Evolutionary conservation across 2,329 filamentous ascomycete genomes (phyloP).

Genomic region (Aspergillus sp.): DNA sequence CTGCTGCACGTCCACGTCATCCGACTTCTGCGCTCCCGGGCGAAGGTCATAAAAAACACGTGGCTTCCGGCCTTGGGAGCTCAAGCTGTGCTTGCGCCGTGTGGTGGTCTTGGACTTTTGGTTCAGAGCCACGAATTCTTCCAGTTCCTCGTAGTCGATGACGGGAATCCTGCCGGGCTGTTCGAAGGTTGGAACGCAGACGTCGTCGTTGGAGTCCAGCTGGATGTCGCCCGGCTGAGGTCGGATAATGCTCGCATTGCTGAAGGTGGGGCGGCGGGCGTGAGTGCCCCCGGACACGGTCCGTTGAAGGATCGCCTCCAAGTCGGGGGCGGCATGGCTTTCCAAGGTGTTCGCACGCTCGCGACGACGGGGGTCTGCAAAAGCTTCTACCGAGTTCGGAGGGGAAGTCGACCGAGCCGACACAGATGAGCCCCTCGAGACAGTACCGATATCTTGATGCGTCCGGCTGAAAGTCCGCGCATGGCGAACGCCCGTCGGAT

Average conservation of each 20-base stretch:
- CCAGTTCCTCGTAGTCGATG: slow-evolving; percentile 87
- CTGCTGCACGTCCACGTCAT: slow-evolving; percentile 36
- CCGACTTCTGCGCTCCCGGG: slow-evolving; percentile 33
- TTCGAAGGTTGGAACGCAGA: slow-evolving; percentile 80
- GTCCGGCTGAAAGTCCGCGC: slow-evolving; percentile 34
- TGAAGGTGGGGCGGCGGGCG: slow-evolving; percentile 59
- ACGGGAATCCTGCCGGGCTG: slow-evolving; percentile 78
- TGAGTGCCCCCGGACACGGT: slow-evolving; percentile 69
- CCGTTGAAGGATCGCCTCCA: slow-evolving; percentile 63
- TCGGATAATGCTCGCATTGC: slow-evolving; percentile 57
- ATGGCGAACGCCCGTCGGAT: slow-evolving; percentile 39
- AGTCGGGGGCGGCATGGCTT: slow-evolving; percentile 54
- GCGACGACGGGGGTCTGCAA: slow-evolving; percentile 83
- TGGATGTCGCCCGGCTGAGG: slow-evolving; percentile 39
- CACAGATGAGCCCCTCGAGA: slow-evolving; percentile 49
- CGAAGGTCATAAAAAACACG: slow-evolving; percentile 64
- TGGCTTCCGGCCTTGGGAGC: slow-evolving; percentile 50
- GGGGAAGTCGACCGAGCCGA: slow-evolving; percentile 74
- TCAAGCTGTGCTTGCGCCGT: slow-evolving; percentile 46
- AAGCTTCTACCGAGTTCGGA: slow-evolving; percentile 96
- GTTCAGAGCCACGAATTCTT: slow-evolving; percentile 77
- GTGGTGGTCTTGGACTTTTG: slow-evolving; percentile 47
- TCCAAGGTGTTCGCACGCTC: slow-evolving; percentile 70
- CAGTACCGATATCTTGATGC: slow-evolving; percentile 38
- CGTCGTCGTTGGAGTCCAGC: slow-evolving; percentile 54